These are phyloP conservation scores for Dictyostelium brefeldianum DNA, from an alignment of 78 protist species.

Conservation along the genomic window DNA sequence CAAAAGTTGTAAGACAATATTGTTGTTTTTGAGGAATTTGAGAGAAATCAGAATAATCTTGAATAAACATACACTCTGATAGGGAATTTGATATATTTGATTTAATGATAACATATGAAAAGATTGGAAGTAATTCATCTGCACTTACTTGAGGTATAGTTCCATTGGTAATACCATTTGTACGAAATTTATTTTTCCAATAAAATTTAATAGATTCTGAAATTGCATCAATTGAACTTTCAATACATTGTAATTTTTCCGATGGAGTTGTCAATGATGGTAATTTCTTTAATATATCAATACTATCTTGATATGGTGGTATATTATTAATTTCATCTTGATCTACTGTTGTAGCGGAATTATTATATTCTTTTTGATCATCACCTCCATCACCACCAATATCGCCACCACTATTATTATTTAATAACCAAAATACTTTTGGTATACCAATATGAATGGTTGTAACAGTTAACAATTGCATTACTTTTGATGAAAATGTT, in stretches of 20 bases:
- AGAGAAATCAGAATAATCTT: conserved; percentile 44
- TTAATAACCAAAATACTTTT: conserved; percentile 52
- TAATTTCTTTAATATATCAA: conserved; percentile 40
- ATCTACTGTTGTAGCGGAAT: background rate
- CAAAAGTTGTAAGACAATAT: conserved; percentile 53
- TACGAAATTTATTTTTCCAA: background rate
- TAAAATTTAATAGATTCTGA: conserved; percentile 26
- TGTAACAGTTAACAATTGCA: conserved; percentile 50
- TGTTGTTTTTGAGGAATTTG: conserved; percentile 28
- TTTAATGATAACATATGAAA: conserved; percentile 63
- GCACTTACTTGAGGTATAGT: conserved; percentile 12
- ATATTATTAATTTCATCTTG: background rate
- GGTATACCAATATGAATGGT: conserved; percentile 50
- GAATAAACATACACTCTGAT: conserved; percentile 54
- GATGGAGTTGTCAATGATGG: conserved; percentile 37
- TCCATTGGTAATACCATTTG: background rate
- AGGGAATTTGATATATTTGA: conserved; percentile 30
- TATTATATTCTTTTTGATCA: background rate
- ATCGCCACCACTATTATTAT: conserved; percentile 3
- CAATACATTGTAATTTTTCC: conserved; percentile 63
- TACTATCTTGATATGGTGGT: conserved; percentile 50
- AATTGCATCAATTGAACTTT: conserved; percentile 24
- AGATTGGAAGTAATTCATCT: conserved; percentile 60
- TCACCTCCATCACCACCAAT: background rate
- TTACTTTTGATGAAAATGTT: background rate